A percentile compares a stretch with the other conserved stretches of the same genome.
phyloP scores from a whole-genome alignment of 306 rosid genomes.

The Castanea mollissima region DNA sequence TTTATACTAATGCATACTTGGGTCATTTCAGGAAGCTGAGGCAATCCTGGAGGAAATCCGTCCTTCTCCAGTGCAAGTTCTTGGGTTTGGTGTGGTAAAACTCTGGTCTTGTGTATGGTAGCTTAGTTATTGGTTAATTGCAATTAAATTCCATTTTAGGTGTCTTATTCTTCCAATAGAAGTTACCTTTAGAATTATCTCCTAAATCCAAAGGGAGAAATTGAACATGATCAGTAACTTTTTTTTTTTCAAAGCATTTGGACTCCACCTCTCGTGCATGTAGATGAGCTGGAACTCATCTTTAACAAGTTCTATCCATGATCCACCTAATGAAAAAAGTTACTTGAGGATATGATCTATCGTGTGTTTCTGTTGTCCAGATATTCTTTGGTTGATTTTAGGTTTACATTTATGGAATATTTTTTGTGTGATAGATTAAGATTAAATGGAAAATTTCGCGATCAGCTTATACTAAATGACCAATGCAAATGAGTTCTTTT shows the following conservation, averaged over 20 bases:
- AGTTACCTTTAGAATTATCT: background rate
- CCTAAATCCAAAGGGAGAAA: background rate
- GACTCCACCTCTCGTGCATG: background rate
- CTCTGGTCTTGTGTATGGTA: slow-evolving; percentile 21
- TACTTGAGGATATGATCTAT: background rate
- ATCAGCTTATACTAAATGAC: background rate
- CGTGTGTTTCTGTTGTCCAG: background rate
- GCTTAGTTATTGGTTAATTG: slow-evolving; percentile 9
- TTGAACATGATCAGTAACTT: background rate
- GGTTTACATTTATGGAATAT: background rate
- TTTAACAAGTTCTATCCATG: slow-evolving; percentile 9
- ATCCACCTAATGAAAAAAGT: background rate
- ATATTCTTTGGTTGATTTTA: background rate
- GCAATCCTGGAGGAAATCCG: slow-evolving; percentile 77
- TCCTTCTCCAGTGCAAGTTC: slow-evolving; percentile 64
- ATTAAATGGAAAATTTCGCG: too few relatives aligned
- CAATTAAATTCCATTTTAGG: slow-evolving; percentile 24
- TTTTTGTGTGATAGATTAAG: background rate
- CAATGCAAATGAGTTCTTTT: background rate
- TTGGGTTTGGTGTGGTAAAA: slow-evolving; percentile 81
- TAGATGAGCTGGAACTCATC: slow-evolving; percentile 4
- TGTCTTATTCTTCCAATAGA: background rate
- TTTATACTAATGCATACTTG: slow-evolving; percentile 11
- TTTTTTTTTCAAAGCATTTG: background rate
- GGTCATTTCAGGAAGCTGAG: slow-evolving; percentile 81